Evolutionary conservation across 2,329 filamentous ascomycete species (phyloP).

Genomic region (Pestalotiopsis sp.): DNA sequence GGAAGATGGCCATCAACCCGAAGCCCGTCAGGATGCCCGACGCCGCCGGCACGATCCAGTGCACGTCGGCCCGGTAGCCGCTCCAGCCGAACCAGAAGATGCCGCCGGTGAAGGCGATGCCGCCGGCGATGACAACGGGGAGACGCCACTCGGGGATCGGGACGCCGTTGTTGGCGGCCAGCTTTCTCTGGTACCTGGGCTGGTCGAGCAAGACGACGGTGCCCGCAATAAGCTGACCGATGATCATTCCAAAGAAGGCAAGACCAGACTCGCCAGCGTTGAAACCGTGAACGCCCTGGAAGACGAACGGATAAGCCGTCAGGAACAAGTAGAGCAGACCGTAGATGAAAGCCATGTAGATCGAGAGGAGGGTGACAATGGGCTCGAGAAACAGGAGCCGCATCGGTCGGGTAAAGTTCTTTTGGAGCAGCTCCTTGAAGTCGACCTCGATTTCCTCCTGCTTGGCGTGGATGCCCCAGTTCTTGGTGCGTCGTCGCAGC

Average conservation of each 20-base stretch:
- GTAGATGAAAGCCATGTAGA: constrained; percentile 78
- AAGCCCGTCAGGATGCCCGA: constrained; percentile 70
- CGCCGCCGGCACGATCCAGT: constrained; percentile 65
- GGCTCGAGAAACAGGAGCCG: constrained; percentile 69
- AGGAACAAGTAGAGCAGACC: constrained; percentile 78
- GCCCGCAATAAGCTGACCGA: constrained; percentile 71
- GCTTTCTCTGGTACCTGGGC: constrained; percentile 68
- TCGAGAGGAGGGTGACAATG: constrained; percentile 66
- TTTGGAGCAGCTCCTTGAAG: constrained; percentile 61
- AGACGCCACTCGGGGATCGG: constrained; percentile 69
- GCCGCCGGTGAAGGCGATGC: constrained; percentile 61
- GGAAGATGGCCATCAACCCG: constrained; percentile 81
- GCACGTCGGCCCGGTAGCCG: constrained; percentile 56
- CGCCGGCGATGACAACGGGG: constrained; percentile 61
- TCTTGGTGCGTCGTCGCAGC: constrained; percentile 63
- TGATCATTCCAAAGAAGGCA: constrained; percentile 83
- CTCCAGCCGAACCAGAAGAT: constrained; percentile 82
- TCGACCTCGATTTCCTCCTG: constrained; percentile 73
- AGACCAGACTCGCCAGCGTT: constrained; percentile 71
- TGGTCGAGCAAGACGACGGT: constrained; percentile 63
- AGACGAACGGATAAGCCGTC: constrained; percentile 82
- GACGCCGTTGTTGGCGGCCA: constrained; percentile 66
- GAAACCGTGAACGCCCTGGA: constrained; percentile 72
- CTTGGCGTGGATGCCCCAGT: constrained; percentile 73
- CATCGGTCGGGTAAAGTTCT: constrained; percentile 69